Percentiles rank a stretch among this genome's conserved stretches.
Evolutionary conservation across 106 monocot species (phyloP).

Genomic region (Triglochin maritima): DNA sequence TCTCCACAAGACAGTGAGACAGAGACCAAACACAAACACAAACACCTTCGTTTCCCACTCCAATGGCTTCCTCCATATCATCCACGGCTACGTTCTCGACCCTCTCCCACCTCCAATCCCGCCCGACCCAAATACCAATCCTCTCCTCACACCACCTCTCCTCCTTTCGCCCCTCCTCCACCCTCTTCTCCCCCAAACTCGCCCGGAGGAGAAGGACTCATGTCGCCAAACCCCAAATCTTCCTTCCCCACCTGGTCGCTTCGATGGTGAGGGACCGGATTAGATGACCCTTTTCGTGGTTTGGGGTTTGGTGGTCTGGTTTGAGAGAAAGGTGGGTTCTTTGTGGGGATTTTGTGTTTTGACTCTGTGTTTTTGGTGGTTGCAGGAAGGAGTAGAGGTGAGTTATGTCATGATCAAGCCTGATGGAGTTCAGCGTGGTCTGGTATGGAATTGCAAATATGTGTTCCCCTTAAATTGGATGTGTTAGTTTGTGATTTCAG

Average conservation of each 20-base stretch:
- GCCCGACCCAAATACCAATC: no score
- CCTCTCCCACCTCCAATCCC: no score
- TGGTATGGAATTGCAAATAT: slow-evolving; percentile 31
- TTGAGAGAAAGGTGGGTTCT: not conserved
- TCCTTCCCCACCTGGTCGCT: slow-evolving; percentile 46
- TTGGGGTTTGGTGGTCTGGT: not conserved
- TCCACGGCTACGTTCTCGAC: no score
- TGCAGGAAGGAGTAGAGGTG: slow-evolving; percentile 51
- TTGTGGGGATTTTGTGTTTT: not conserved
- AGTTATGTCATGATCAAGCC: slow-evolving; percentile 87
- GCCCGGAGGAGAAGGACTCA: not conserved
- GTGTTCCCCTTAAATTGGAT: no score
- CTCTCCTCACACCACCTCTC: slow-evolving; percentile 13
- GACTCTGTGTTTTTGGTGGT: not conserved
- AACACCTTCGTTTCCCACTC: no score
- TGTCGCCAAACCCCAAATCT: slow-evolving; percentile 22
- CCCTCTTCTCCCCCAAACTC: slow-evolving; percentile 10
- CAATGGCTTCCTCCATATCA: no score
- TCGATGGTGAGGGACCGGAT: slow-evolving; percentile 22
- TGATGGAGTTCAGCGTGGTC: slow-evolving; percentile 79
- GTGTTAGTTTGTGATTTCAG: no score
- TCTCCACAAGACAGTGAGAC: no score
- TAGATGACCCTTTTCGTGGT: not conserved
- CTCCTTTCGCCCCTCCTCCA: slow-evolving; percentile 20
- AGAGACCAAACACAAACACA: no score